Evolutionary conservation across 225 moss, liverwort and hornwort species (phyloP), one percentile per base, ranked within the genome.

Genomic region (Climacium dendroides): DNA sequence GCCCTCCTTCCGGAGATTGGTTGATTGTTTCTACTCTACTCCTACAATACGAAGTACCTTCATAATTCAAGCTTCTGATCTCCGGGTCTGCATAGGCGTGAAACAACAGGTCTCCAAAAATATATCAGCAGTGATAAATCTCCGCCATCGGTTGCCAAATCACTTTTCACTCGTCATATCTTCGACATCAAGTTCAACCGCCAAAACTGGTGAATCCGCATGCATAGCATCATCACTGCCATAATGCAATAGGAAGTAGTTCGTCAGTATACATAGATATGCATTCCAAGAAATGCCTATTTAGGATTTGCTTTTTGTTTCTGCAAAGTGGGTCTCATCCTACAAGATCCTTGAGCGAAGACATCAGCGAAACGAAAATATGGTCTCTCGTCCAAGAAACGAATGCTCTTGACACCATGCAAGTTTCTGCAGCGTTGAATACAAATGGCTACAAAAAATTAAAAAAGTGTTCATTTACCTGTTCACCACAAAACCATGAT

Each of bases 401-500:
- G n/a, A 86, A 39, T 47, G 78, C 37, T 63, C 45, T 50, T 16
- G 72, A 48, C 43, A 82, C 45, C 69, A n/a, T 47, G 45, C 77
- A 89, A 67, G 20, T 43, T 48, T 83, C 62, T 52, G 67, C 43
- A 67, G 83, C 71, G 32, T 83, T 60, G 37, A 66, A 43, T 64
- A 72, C 59, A 60, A 81, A 41, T 26, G 22, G 37, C 48, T 72
- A 50, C 37, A 48, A 82, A 80, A 80, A 63, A 20, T 61, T n/a
- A 47, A 83, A 69, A 66, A 62, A 58, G 52, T 63, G 64, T 19
- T 85, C 22, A 45, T 61, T 76, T 82, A 94, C 97, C 97, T 98
- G 88, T 98, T 98, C 82, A 94, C 91, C 74, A 98, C 97, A 89
- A 96, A 95, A 86, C 97, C 97, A 90, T 98, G 96, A 87, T 98